These are phyloP conservation scores for Solanum etuberosum DNA, from an alignment of 257 asterid genomes.

Conservation along the genomic window DNA sequence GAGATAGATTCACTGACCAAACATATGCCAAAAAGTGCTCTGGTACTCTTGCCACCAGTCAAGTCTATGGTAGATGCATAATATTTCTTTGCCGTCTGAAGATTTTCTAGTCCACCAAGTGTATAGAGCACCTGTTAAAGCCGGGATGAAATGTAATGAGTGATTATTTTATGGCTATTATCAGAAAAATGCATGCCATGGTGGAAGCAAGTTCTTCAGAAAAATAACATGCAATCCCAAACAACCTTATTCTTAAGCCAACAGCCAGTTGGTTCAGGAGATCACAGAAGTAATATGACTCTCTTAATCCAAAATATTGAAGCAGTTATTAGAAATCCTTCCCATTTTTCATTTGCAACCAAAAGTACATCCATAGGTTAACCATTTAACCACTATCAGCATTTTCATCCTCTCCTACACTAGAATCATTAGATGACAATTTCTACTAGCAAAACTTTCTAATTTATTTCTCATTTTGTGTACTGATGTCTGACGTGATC, in stretches of 20 bases:
- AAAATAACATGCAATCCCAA: background rate
- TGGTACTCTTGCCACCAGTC: constrained; percentile 85
- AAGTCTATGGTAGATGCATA: constrained; percentile 84
- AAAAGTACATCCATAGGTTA: background rate
- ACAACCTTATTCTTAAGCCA: background rate
- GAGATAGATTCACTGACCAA: constrained; percentile 45
- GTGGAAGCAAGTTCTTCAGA: background rate
- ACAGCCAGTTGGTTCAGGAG: too few species aligned
- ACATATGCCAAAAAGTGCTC: constrained; percentile 95
- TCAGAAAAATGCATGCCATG: background rate
- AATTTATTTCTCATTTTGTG: too few species aligned
- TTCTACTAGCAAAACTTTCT: too few species aligned
- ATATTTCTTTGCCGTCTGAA: constrained; percentile 85
- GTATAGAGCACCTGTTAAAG: constrained; percentile 73
- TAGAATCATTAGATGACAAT: too few species aligned
- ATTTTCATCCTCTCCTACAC: background rate
- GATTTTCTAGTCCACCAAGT: constrained; percentile 89
- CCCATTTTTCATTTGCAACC: background rate
- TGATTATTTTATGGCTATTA: background rate
- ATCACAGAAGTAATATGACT: too few species aligned
- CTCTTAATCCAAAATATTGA: background rate
- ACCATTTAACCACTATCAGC: background rate
- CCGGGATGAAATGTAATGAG: background rate
- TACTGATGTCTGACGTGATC: too few species aligned
- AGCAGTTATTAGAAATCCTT: background rate